Evolutionary conservation across 2,329 filamentous ascomycete genomes (phyloP).

Genomic region (Microsporum canis): DNA sequence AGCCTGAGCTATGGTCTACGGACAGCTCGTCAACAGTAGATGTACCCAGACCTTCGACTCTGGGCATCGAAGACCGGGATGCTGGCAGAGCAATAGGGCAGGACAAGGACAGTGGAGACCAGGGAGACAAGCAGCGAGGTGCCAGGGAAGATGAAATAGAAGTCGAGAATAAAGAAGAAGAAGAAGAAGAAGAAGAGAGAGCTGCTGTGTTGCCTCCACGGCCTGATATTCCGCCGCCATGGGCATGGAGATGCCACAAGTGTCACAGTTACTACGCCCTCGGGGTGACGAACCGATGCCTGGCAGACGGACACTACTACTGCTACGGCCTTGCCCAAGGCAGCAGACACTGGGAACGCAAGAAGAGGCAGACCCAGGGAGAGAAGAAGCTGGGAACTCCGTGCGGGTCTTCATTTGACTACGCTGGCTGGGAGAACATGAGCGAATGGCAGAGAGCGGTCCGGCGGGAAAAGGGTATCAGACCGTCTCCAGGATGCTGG

Average conservation of each 20-base stretch:
- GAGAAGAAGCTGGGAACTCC: not conserved
- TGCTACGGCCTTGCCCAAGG: conserved; percentile 1
- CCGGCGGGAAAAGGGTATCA: not conserved
- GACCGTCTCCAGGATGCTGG: not conserved
- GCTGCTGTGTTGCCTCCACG: not conserved
- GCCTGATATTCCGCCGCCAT: not conserved
- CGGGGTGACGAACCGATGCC: conserved; percentile 4
- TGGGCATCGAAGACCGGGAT: not conserved
- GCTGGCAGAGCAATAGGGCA: not conserved
- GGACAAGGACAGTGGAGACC: not conserved
- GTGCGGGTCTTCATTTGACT: not conserved
- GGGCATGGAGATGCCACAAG: conserved; percentile 5
- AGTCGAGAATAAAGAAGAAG: not conserved
- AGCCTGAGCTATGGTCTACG: not conserved
- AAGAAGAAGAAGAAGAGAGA: conserved; percentile 4
- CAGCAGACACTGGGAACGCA: not conserved
- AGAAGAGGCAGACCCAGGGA: not conserved
- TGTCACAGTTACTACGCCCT: not conserved
- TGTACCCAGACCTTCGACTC: not conserved
- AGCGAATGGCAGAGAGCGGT: not conserved
- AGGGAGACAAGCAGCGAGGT: not conserved
- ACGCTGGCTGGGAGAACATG: not conserved
- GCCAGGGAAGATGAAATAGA: too few relatives aligned
- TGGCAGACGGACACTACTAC: not conserved
- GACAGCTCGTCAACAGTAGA: not conserved